Base-by-base conservation (phyloP, 2,329 filamentous ascomycete species). In the Tolypocladium ovalisporum region DNA sequence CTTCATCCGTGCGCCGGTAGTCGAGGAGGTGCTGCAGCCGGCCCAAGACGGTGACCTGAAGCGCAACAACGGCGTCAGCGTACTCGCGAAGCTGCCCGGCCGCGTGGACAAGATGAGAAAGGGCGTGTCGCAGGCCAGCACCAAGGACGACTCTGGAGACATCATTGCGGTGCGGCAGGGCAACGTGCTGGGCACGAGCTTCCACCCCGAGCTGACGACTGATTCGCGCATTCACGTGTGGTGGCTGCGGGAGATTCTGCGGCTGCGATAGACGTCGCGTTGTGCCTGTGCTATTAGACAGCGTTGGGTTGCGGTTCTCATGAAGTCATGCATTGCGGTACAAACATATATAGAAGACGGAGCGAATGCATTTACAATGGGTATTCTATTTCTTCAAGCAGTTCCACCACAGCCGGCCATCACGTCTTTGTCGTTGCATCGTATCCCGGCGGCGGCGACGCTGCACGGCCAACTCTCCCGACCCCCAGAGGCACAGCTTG, bases 1-100 rank as follows among this genome's bases (percentile, higher is more conserved):
- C 36, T 99, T 99, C 71, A 99, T 99, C 66, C 83, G 94, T 10
- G 94, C 94, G 0, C 94, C 94, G 0, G 87, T 97, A 0, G 93
- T 99, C 1, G 92, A 97, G 70, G 87, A 86, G 67, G 75, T 97
- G 1, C 73, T 96, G 32, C 61, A 80, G 75, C 54, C 65, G 61
- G 58, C 51, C 68, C 7, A 53, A 61, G 1, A 56, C 60, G 6
- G 57, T 66, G 3, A 62, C 72, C 1, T 34, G 1, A 34, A 42
- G 35, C 24, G 24, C n/a, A n/a, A n/a, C 1, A 22, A 29, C 19
- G 36, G 47, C 13, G 79, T 83, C 6, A 71, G 80, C 58, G 72
- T 84, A 5, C 70, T 85, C 32, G 81, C 77, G 0, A 76, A 71
- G n/a, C 67, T 84, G 10, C 74, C 79, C 0, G 62, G 71, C 59